Percentiles rank a stretch among this genome's conserved stretches.
These are phyloP conservation scores for Arachis monticola DNA, from an alignment of 331 rosid genomes.

Conservation along the genomic window DNA sequence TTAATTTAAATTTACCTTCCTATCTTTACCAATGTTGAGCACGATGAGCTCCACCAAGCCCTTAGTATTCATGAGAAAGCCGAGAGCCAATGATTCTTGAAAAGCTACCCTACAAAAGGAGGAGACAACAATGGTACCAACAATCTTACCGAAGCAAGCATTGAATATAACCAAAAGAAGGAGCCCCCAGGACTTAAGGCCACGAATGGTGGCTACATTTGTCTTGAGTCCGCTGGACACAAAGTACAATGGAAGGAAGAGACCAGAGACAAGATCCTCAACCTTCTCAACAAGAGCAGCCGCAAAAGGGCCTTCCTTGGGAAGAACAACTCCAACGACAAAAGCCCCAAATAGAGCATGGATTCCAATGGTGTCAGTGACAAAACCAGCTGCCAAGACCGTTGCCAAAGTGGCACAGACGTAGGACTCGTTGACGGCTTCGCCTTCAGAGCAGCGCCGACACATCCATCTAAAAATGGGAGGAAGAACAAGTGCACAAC, in stretches of 20 bases:
- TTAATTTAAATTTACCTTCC: conserved; percentile 46
- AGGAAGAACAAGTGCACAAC: conserved; percentile 44
- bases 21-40: conserved; percentile 76
- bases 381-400: conserved; percentile 68
- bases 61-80: conserved; percentile 78
- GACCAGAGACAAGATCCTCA: conserved; percentile 70
- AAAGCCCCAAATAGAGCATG: conserved; percentile 80
- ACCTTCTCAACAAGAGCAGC: conserved; percentile 69
- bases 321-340: conserved; percentile 65
- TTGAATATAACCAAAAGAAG: conserved; percentile 60
- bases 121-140: conserved; percentile 65
- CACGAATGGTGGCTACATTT: conserved; percentile 56
- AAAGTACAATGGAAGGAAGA: conserved; percentile 70
- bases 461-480: conserved; percentile 58
- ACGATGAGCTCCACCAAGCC: conserved; percentile 77
- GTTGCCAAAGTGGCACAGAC: conserved; percentile 52
- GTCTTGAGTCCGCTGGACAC: conserved; percentile 81
- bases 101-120: conserved; percentile 51
- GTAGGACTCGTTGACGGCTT: conserved; percentile 56
- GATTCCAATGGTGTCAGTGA: conserved; percentile 63
- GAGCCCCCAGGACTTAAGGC: conserved; percentile 71
- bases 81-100: conserved; percentile 60
- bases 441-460: conserved; percentile 59
- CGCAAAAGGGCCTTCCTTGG: conserved; percentile 68
- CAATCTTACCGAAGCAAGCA: conserved; percentile 67